A percentile compares a stretch with the other conserved stretches of the same genome.
These are phyloP conservation scores for Prunus dulcis DNA, from an alignment of 306 rosid genomes.

Conservation along the genomic window DNA sequence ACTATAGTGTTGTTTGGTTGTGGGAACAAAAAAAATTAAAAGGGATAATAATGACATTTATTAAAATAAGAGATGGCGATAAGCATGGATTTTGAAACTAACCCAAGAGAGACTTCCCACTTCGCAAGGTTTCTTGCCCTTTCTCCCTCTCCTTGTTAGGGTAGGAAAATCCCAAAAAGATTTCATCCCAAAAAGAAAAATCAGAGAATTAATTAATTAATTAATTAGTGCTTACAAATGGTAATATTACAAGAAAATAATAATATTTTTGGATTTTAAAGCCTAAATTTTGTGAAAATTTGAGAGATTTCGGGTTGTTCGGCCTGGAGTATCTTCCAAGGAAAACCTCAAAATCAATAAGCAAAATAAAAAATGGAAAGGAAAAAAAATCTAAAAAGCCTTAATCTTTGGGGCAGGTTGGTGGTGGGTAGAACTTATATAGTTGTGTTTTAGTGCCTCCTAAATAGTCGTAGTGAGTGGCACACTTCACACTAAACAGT, in stretches of 20 bases:
- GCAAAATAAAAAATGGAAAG: neutral
- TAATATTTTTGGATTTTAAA: neutral
- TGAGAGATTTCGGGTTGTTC: neutral
- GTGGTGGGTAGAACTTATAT: neutral
- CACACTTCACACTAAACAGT: neutral
- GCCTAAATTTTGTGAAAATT: neutral
- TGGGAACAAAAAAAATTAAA: neutral
- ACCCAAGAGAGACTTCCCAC: constrained; percentile 3
- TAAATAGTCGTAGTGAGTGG: neutral
- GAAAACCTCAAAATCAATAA: neutral
- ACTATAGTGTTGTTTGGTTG: neutral
- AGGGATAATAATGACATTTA: neutral
- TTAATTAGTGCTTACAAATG: too few species aligned
- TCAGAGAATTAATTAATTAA: neutral
- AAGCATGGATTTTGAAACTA: constrained; percentile 9
- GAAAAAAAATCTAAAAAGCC: neutral
- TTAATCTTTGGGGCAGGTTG: neutral
- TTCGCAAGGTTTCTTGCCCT: neutral
- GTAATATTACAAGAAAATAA: neutral
- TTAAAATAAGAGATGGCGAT: constrained; percentile 12
- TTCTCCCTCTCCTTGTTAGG: neutral
- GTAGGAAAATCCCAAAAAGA: neutral
- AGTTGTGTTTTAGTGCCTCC: too few species aligned
- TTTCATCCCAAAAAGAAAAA: neutral
- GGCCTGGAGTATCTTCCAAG: neutral